Base-by-base conservation (phyloP, 2,329 filamentous ascomycete species). In the Fusarium illudens region DNA sequence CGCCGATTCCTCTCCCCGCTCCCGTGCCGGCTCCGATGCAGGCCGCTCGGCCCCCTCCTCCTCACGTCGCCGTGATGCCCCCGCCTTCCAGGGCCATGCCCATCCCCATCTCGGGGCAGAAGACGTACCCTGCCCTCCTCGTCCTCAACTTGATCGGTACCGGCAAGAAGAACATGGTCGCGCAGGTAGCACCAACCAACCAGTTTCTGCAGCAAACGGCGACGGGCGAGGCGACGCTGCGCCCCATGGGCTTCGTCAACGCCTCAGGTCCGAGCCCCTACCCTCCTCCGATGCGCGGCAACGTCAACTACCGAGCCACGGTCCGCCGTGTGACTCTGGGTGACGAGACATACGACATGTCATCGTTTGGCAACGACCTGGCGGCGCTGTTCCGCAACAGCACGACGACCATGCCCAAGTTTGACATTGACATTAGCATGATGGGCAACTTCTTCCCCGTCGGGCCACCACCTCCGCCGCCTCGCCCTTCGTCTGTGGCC, bases 161-260 rank as follows among this genome's bases (percentile, higher is more conserved):
- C 19, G 77, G 76, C 37, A 66, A 73, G 64, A 70, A 71, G 36
- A 76, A 75, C 48, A 62, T 79, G 51, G 67, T 77, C 27, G 76
- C 73, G 15, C 62, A 72, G 36, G 73, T 75, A 49, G 56, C 54
- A 12, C 73, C 73, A 34, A 71, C 67, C 25, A 33, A 86, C 70
- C 84, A 82, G 4, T 65, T 58, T 13, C 54, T 78, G 11, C 62
- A 68, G 51, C 53, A 53, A 27, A 57, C 70, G 22, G 70, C 73
- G 19, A 27, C 65, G 12, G 58, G 60, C 33, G 65, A 77, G 17
- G 64, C 75, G 17, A 60, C 64, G 4, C 49, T 59, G 20, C 65
- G 65, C 10, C 62, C 65, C n/a, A 15, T 34, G 19, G 46, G 51
- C 19, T 74, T 73, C 42, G 19, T 19, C 13, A 59, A 44, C 39